Evolutionary conservation across 768 basidiomycete species (phyloP).

Genomic region (Rhodotorula kratochvilovae): DNA sequence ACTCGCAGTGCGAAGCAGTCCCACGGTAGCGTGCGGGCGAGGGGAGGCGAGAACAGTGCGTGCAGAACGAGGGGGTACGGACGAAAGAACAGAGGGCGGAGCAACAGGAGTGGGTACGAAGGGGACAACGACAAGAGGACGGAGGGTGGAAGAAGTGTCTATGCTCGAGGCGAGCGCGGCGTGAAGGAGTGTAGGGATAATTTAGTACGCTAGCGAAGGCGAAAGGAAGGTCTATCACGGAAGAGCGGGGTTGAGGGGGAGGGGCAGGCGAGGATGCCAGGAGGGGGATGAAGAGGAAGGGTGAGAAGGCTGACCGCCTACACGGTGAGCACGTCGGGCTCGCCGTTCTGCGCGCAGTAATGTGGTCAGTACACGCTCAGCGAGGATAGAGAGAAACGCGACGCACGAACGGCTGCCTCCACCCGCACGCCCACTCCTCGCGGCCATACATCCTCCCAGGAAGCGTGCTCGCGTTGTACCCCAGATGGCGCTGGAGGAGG

Average conservation of each 20-base stretch:
- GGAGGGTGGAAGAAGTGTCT: background rate
- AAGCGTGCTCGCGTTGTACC: conserved; percentile 26
- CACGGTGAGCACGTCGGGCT: conserved; percentile 24
- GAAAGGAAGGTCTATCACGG: background rate
- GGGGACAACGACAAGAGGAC: too few species aligned
- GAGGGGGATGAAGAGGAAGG: too few species aligned
- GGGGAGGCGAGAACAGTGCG: too few species aligned
- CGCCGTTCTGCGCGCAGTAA: conserved; percentile 4
- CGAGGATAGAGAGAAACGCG: background rate
- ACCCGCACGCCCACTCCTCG: conserved; percentile 33
- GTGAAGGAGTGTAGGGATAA: too few species aligned
- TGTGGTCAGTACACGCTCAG: background rate
- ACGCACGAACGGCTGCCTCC: conserved; percentile 31
- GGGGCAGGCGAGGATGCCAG: too few species aligned
- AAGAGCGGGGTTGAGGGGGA: too few species aligned
- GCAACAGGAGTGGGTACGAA: too few species aligned
- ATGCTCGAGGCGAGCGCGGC: background rate
- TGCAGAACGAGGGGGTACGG: background rate
- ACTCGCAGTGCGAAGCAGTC: too few species aligned
- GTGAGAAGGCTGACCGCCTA: background rate
- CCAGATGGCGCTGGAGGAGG: conserved; percentile 20
- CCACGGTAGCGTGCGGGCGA: too few species aligned
- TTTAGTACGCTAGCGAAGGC: background rate
- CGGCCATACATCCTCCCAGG: conserved; percentile 25
- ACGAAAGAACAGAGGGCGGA: background rate